Conservation (phyloP, 305 asterid genomes). For the Withania somnifera region DNA sequence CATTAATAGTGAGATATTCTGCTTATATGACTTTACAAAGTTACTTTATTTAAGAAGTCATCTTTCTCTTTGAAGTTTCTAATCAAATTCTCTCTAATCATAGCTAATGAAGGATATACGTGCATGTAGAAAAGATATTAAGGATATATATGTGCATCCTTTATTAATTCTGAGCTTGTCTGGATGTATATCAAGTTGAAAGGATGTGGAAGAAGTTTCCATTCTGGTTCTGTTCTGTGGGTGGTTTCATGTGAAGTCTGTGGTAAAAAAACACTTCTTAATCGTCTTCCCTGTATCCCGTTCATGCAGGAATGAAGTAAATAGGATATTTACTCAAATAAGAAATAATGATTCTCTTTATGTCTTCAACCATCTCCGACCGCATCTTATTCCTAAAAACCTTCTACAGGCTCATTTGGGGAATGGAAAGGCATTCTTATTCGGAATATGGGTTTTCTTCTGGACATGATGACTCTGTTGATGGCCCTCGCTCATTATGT, state of each 20-base stretch:
- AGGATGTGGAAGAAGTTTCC: not conserved
- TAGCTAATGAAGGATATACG: not conserved
- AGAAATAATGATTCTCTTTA: not conserved
- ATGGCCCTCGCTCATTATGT: slow-evolving; percentile 81
- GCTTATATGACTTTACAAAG: not conserved
- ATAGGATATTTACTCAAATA: not conserved
- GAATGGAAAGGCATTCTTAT: slow-evolving; percentile 71
- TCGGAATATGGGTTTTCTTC: slow-evolving; percentile 68
- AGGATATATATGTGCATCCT: not conserved
- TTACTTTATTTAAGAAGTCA: not conserved
- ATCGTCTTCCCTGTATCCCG: not conserved
- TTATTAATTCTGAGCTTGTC: not conserved
- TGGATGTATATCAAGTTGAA: not conserved
- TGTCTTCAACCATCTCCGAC: not conserved
- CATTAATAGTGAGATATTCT: not conserved
- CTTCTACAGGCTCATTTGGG: slow-evolving; percentile 53
- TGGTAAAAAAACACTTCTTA: not conserved
- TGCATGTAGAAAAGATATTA: not conserved
- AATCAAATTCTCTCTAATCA: not conserved
- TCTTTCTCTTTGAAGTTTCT: not conserved
- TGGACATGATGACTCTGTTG: slow-evolving; percentile 73
- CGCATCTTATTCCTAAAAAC: not conserved
- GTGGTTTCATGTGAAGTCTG: not conserved
- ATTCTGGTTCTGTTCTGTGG: not conserved
- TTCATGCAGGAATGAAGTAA: not conserved